These are phyloP conservation scores for Suhomyces kunorum DNA, from an alignment of 1,139 yeast species.

Conservation along the genomic window DNA sequence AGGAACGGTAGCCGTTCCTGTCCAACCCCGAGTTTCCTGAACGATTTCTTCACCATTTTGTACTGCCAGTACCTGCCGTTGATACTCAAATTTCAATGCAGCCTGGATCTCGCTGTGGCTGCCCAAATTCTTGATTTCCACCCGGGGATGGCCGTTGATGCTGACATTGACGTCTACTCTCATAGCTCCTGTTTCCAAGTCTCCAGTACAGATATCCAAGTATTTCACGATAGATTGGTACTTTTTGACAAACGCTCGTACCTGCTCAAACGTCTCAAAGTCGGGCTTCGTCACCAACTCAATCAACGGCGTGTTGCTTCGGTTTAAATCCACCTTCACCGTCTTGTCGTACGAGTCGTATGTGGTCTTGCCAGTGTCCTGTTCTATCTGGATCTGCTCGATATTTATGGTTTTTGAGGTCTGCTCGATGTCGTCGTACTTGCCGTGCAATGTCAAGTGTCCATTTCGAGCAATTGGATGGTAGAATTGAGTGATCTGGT, in stretches of 20 bases:
- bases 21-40: conserved; percentile 92
- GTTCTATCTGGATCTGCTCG: conserved; percentile 84
- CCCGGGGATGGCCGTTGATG: conserved; percentile 67
- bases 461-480: conserved; percentile 80
- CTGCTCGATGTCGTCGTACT: conserved; percentile 55
- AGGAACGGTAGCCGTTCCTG: conserved; percentile 65
- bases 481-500: conserved; percentile 90
- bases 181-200: conserved; percentile 91
- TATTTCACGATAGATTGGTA: conserved; percentile 71
- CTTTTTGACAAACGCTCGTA: conserved; percentile 77
- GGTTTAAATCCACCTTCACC: conserved; percentile 71
- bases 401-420: conserved; percentile 49
- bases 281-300: conserved; percentile 94
- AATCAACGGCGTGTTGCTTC: conserved; percentile 83
- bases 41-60: conserved; percentile 30
- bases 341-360: conserved; percentile 49
- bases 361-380: conserved; percentile 86
- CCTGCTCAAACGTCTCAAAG: conserved; percentile 65
- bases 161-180: conserved; percentile 93
- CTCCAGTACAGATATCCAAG: conserved; percentile 80
- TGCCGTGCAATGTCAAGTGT: conserved; percentile 42
- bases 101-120: conserved; percentile 77
- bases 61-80: conserved; percentile 58
- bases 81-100: conserved; percentile 76
- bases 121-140: conserved; percentile 87